Percentiles rank a stretch among this genome's conserved stretches.
Conservation (phyloP, 768 basidiomycete species). For the Chalciporus pseudorubinellus region DNA sequence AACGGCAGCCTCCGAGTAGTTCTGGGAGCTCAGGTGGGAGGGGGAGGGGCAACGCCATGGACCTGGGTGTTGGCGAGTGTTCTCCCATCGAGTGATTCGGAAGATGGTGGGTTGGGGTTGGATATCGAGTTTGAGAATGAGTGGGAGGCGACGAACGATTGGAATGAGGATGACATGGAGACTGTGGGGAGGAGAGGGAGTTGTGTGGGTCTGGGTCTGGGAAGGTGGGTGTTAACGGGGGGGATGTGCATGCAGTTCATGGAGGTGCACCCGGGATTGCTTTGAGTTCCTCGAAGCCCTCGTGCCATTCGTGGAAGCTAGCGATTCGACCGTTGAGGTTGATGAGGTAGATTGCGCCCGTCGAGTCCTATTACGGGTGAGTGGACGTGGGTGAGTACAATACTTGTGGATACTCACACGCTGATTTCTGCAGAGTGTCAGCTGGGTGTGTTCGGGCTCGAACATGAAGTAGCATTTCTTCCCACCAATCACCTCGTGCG, state of each 20-base stretch:
- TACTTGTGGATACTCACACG: conserved; percentile 38
- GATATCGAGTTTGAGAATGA: conserved; percentile 89
- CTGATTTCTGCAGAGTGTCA: conserved; percentile 51
- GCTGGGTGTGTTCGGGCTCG: conserved; percentile 36
- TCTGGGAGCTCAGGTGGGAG: too few species aligned
- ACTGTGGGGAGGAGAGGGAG: conserved; percentile 67
- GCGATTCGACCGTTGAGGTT: conserved; percentile 45
- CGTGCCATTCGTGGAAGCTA: conserved; percentile 57
- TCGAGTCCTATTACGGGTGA: conserved; percentile 28
- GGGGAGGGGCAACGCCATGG: background rate
- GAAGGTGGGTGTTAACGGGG: background rate
- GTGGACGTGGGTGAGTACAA: background rate
- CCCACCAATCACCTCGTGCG: conserved; percentile 53
- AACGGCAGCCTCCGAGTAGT: too few species aligned
- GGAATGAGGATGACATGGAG: conserved; percentile 87
- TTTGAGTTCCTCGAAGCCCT: conserved; percentile 66
- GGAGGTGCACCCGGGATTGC: too few species aligned
- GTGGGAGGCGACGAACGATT: conserved; percentile 87
- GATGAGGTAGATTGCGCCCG: conserved; percentile 33
- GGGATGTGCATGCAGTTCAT: background rate
- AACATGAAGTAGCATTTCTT: conserved; percentile 65
- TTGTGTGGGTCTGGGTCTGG: conserved; percentile 56
- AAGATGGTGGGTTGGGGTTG: conserved; percentile 50
- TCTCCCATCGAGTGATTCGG: conserved; percentile 40
- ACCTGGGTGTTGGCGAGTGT: conserved; percentile 21